Base-by-base conservation (phyloP, 108 stramenopile genomes). In the Skeletonema costatum region DNA sequence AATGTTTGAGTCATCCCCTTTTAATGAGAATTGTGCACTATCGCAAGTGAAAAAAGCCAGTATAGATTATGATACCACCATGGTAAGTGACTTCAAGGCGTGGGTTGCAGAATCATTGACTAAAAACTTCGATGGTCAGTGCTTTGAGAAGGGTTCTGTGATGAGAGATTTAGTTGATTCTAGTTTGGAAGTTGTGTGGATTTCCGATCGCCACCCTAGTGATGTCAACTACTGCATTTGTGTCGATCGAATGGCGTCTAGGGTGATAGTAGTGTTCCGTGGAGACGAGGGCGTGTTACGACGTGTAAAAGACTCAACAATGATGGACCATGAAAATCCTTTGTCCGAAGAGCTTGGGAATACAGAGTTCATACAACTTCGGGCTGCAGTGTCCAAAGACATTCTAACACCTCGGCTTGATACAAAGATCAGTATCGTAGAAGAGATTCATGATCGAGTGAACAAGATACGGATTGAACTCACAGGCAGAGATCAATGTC, bases 191-290 rank as follows among this genome's bases (percentile, higher is more conserved):
- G 71, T 72, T 11, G 70, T 70, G 5, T 70, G 70, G 70, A 59
- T 60, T 39, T 70, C 70, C 14, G 70, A 70, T 41, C 70, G 70
- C n/a, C 70, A 70, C 36, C 70, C 70, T 21, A 60, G 38, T 60
- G 70, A 70, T 21, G 21, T 70, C 33, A 70, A 21, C 53, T 70
- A 70, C 58, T 70, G 70, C 13, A 70, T 70, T n/a, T 70, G 70
- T 39, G 58, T 70, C 70, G 60, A 70, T 25, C 53, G 58, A 13
- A 21, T 32, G 4, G 35, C 58, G 2, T 38, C 41, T 0, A 72
- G 60, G 9, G 61, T 72, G 8, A 72, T 14, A 5, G 71, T 72
- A 16, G 25, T 72, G 0, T 72, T 72, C 42, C 39, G 71, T 5
- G 71, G 60, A n/a, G 25, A 51, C 13, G 71, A 72, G 61, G 31